Evolutionary conservation across 139 green algal genomes (phyloP).

Genomic region (Bryopsis sp.): DNA sequence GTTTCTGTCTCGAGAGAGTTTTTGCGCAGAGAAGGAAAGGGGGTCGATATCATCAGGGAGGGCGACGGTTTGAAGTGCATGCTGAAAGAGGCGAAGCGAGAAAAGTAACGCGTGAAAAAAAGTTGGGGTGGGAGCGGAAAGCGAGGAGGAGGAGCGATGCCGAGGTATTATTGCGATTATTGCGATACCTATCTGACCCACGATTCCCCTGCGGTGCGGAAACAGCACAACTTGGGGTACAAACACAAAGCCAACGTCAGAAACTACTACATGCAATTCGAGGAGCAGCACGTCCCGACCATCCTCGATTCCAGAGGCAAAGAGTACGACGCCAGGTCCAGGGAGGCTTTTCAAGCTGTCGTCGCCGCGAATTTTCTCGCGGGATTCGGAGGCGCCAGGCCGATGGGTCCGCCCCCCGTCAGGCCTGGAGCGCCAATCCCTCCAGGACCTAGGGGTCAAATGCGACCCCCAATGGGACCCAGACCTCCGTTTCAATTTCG

Average conservation of each 20-base stretch:
- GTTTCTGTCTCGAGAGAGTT: too few species aligned
- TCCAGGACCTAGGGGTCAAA: background rate
- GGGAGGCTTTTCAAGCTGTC: background rate
- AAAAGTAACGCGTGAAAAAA: too few species aligned
- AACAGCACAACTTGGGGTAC: constrained; percentile 91
- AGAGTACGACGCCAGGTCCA: background rate
- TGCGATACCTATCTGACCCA: constrained; percentile 91
- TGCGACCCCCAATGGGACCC: background rate
- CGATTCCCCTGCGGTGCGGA: constrained; percentile 84
- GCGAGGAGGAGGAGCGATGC: too few species aligned
- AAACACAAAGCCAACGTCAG: constrained; percentile 97
- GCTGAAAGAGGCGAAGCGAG: too few species aligned
- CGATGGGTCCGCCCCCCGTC: background rate
- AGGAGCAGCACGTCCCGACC: constrained; percentile 42
- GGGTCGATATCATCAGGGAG: too few species aligned
- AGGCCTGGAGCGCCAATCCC: background rate
- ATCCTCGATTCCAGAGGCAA: background rate
- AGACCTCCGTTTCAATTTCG: too few species aligned
- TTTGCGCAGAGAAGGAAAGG: too few species aligned
- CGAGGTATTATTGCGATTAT: constrained; percentile 68
- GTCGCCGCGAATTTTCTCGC: background rate
- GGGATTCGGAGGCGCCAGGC: background rate
- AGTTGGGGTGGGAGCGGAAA: too few species aligned
- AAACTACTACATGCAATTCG: constrained; percentile 87
- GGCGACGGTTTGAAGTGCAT: too few species aligned